Base-by-base conservation (phyloP, 371 early-diverging fungal species). In the Mucor indicus region DNA sequence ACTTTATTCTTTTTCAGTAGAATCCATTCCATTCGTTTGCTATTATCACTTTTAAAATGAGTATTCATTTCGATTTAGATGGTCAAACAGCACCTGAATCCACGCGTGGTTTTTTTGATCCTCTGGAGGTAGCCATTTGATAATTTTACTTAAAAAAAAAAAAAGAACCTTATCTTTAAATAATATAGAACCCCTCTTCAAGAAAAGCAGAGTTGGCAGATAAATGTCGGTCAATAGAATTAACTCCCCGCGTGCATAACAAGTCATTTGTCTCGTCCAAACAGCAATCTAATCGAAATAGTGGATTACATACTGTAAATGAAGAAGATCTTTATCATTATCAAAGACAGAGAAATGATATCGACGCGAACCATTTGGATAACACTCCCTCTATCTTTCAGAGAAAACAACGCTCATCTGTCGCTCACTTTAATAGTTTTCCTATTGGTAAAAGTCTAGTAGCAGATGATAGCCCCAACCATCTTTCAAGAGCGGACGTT, bases 81-180 rank as follows among this genome's bases (percentile, higher is more conserved):
- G 69, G 67, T 15, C 76, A 75, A 44, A 75, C 76, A 11, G 76
- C 76, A 16, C 76, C 76, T 21, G 76, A 75, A 55, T 75, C 76
- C 15, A 75, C 76, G 17, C 65, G 69, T 44, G 76, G 76, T 10
- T 39, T 75, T 9, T 75, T 75, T 56, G 76, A 67, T 56, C 43
- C 60, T 22, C 67, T 68, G 39, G 67, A 66, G 36, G 54, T 55
- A 38, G 55, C 50, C 13, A 31, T 16, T 16, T 12, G 15, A 29
- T 27, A 5, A 4, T 40, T 10, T 5, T 15, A 24, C 11, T 12
- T 16, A 29, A 29, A 31, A 38, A 41, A 33, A 37, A 43, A 36
- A 21, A 10, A 46, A 16, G 16, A 15, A 23, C 19, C 19, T 3
- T 25, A 19, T 31, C 20, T 32, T 32, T 31, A 32, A 31, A 20